Evolutionary conservation across 2,329 filamentous ascomycete species (phyloP), one percentile per base, ranked within the genome.

Genomic region (Ophiostoma himal-ulmi): DNA sequence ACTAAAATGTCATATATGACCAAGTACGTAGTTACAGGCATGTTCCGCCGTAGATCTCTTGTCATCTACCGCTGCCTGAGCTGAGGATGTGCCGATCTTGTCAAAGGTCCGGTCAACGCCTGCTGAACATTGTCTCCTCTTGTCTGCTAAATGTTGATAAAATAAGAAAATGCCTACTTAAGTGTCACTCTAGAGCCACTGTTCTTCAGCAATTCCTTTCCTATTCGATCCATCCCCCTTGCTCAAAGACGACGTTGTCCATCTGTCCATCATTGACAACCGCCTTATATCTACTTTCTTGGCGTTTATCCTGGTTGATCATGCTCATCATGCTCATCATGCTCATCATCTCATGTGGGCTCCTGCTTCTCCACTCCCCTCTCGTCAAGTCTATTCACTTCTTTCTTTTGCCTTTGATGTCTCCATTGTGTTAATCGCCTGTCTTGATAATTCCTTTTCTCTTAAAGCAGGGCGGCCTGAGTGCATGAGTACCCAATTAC

Each of bases 81-180:
- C 66, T 68, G 66, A 68, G 41, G 52, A 34, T 17, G 22, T 57
- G 70, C 37, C 41, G 67, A 70, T 70, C 69, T 64, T 22, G 62
- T 67, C 64, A 68, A 67, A 65, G 65, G 41, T 39, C 68, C 65
- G 70, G 70, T 70, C 68, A 69, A 69, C 68, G 68, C 39, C 68
- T 71, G 70, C 70, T 71, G 70, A 71, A 71, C 66, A 67, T 52
- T 57, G 52, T 17, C 22, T 22, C 52, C n/a, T 62, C 57, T 62
- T 62, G 13, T 34, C 14, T 30, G 30, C 26, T 34, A 0, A 17
- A 30, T 34, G 57, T 62, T 26, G 44, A 48, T n/a, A 20, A 20
- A 48, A 20, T 48, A 6, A 6, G 14, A 14, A 7, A 17, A 7
- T 48, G 44, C 44, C 36, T 64, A 54, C n/a, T 10, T 52, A 54